A percentile compares a stretch with the other conserved stretches of the same genome.
Evolutionary conservation across 371 early-diverging fungal species (phyloP).

Genomic region (Circinella umbellata): DNA sequence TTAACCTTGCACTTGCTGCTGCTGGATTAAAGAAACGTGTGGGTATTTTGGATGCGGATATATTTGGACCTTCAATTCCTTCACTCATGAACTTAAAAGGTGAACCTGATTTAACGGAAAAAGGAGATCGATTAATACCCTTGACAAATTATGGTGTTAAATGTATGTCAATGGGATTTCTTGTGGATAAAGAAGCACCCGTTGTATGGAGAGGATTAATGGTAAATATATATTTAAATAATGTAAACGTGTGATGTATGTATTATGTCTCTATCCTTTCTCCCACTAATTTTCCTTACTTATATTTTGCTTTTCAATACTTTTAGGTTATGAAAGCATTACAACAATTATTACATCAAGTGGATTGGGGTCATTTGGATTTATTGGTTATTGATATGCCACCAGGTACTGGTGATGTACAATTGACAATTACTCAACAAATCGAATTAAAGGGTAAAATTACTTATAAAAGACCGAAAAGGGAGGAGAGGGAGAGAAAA

Average conservation of each 20-base stretch:
- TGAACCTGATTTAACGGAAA: slow-evolving; percentile 68
- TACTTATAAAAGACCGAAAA: not conserved
- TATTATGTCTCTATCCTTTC: no score
- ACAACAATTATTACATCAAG: slow-evolving; percentile 85
- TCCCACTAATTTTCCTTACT: no score
- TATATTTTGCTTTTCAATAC: not conserved
- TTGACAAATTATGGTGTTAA: slow-evolving; percentile 83
- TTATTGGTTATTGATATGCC: slow-evolving; percentile 90
- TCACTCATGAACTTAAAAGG: slow-evolving; percentile 82
- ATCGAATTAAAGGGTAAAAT: slow-evolving; percentile 70
- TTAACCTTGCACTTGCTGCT: slow-evolving; percentile 81
- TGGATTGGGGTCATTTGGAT: slow-evolving; percentile 83
- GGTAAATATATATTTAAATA: slow-evolving; percentile 50
- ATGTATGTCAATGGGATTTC: slow-evolving; percentile 93
- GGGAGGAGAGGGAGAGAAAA: no score
- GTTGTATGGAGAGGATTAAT: slow-evolving; percentile 94
- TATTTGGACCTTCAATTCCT: slow-evolving; percentile 92
- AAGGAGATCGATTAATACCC: slow-evolving; percentile 69
- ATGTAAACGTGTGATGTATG: not conserved
- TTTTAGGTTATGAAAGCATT: slow-evolving; percentile 86
- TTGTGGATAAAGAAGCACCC: slow-evolving; percentile 76
- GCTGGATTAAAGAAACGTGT: slow-evolving; percentile 63
- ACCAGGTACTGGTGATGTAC: slow-evolving; percentile 93
- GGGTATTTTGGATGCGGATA: slow-evolving; percentile 90
- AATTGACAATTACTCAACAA: slow-evolving; percentile 85